phyloP scores from a whole-genome alignment of 2,329 filamentous ascomycete genomes.

The Diaporthe destruens region DNA sequence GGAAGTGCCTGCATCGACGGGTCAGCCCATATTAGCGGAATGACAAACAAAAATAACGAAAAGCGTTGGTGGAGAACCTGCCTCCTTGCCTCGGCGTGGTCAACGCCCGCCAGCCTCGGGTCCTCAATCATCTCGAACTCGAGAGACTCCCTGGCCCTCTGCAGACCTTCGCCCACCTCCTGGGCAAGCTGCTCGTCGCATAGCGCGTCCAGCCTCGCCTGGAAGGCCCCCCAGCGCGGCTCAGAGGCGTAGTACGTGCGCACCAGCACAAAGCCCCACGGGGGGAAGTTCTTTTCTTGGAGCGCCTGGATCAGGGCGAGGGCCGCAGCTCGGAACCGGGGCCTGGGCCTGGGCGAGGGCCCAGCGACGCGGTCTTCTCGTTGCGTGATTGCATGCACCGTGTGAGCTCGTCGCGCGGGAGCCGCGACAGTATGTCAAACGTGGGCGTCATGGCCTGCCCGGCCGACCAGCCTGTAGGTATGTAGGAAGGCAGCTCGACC shows the following conservation, averaged over 20 bases:
- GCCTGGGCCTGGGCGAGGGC: slow-evolving; percentile 1
- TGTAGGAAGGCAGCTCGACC: not conserved
- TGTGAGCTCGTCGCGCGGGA: slow-evolving; percentile 10
- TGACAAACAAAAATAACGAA: not conserved
- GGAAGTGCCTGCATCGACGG: slow-evolving; percentile 11
- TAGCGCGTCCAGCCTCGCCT: not conserved
- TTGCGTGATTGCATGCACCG: slow-evolving; percentile 9
- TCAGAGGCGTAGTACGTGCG: slow-evolving; percentile 2
- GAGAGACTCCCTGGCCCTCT: slow-evolving; percentile 11
- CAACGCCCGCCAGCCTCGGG: slow-evolving; percentile 3
- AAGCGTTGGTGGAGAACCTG: not conserved
- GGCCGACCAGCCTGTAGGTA: not conserved
- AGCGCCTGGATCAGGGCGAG: slow-evolving; percentile 9
- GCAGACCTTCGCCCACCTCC: not conserved
- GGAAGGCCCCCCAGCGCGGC: slow-evolving; percentile 7
- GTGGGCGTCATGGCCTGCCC: slow-evolving; percentile 5
- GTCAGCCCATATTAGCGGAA: not conserved
- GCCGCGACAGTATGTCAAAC: slow-evolving; percentile 14
- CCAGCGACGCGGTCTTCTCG: slow-evolving; percentile 1
- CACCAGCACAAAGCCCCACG: slow-evolving; percentile 1
- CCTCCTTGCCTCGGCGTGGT: slow-evolving; percentile 8
- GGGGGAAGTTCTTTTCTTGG: slow-evolving; percentile 4
- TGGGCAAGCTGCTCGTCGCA: slow-evolving; percentile 9
- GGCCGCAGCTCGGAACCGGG: not conserved
- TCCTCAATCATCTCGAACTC: slow-evolving; percentile 12